Percentiles rank a stretch among this genome's conserved stretches.
Evolutionary conservation across 768 basidiomycete species (phyloP).

Genomic region (Hypsizygus marmoreus): DNA sequence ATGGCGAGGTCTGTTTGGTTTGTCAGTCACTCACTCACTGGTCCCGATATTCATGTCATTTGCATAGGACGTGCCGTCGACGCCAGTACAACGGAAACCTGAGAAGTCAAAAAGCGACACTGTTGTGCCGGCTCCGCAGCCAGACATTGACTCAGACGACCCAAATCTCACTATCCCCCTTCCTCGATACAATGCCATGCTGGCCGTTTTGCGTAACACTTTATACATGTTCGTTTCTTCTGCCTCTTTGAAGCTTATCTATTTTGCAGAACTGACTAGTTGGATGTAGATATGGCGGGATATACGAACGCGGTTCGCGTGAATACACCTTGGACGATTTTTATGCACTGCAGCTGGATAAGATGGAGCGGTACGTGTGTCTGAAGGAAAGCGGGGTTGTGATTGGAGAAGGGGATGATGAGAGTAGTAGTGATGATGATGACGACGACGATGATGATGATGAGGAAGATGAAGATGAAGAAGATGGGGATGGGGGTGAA

Average conservation of each 20-base stretch:
- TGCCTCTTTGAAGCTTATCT: background rate
- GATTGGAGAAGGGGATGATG: constrained; percentile 62
- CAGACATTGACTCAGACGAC: constrained; percentile 60
- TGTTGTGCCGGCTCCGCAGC: constrained; percentile 1
- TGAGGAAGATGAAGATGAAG: constrained; percentile 54
- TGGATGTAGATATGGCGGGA: constrained; percentile 75
- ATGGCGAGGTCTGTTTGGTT: no score
- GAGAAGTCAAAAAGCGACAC: background rate
- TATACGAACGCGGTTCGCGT: constrained; percentile 76
- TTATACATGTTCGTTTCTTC: constrained; percentile 70
- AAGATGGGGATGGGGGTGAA: constrained; percentile 37
- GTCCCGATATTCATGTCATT: no score
- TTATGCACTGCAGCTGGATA: constrained; percentile 77
- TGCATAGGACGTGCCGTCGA: no score
- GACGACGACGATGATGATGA: constrained; percentile 60
- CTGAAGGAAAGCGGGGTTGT: constrained; percentile 66
- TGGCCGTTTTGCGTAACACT: constrained; percentile 80
- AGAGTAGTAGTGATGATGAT: constrained; percentile 63
- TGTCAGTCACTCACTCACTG: no score
- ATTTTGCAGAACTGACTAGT: background rate
- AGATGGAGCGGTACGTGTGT: constrained; percentile 77
- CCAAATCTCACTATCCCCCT: constrained; percentile 65
- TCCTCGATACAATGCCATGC: constrained; percentile 85
- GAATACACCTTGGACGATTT: constrained; percentile 94
- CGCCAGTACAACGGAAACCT: no score